Evolutionary conservation across 345 rosid species (phyloP).

Genomic region (Hevea brasiliensis): DNA sequence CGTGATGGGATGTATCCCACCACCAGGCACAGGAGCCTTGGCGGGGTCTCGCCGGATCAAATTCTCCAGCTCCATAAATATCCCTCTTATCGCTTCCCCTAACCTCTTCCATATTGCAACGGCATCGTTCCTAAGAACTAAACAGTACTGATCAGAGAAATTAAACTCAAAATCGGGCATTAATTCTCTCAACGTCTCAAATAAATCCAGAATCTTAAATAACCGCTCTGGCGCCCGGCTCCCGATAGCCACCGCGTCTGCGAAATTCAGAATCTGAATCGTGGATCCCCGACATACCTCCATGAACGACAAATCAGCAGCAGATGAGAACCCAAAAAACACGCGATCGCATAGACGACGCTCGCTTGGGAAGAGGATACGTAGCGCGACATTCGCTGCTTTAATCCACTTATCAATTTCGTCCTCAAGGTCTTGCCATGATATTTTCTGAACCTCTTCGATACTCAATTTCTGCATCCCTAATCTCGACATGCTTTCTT

Average conservation of each 20-base stretch:
- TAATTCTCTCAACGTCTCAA: too few species aligned
- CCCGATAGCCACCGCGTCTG: conserved; percentile 67
- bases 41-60: conserved; percentile 80
- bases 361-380: conserved; percentile 88
- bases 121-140: conserved; percentile 51
- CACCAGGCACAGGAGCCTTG: conserved; percentile 74
- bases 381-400: conserved; percentile 64
- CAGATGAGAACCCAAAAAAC: conserved; percentile 63
- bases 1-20: conserved; percentile 81
- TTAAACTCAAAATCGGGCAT: too few species aligned
- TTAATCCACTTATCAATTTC: conserved; percentile 89
- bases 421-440: conserved; percentile 75
- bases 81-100: conserved; percentile 76
- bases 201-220: conserved; percentile 49
- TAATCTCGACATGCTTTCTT: conserved; percentile 56
- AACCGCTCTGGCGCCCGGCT: conserved; percentile 81
- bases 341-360: conserved; percentile 89
- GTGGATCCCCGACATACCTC: conserved; percentile 49
- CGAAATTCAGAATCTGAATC: conserved; percentile 64
- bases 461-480: conserved; percentile 50
- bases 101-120: conserved; percentile 68
- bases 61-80: conserved; percentile 92
- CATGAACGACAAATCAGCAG: conserved; percentile 83
- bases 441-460: conserved; percentile 76
- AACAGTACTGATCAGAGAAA: too few species aligned